Conservation (phyloP, 2,329 filamentous ascomycete genomes). For the Aspergillus ochraceoroseus region DNA sequence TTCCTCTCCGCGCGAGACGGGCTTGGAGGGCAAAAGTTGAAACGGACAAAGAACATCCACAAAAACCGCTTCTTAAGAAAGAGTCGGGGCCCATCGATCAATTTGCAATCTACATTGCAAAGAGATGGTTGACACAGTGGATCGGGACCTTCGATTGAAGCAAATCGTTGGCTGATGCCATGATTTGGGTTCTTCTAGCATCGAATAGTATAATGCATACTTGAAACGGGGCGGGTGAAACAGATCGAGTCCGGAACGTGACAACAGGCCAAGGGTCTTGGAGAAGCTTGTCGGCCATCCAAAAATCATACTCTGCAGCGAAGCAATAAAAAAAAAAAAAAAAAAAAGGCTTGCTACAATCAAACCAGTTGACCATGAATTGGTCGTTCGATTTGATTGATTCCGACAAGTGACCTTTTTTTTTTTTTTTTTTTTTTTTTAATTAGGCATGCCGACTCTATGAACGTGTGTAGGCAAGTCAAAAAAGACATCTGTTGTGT, state of each 20-base stretch:
- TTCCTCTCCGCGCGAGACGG: conserved; percentile 62
- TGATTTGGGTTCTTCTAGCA: conserved; percentile 48
- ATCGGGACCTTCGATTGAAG: conserved; percentile 50
- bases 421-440: conserved; percentile 22
- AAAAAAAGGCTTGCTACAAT: conserved; percentile 55
- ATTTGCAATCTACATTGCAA: conserved; percentile 49
- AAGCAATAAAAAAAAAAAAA: conserved; percentile 45
- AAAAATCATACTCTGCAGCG: conserved; percentile 40
- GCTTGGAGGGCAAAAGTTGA: conserved; percentile 60
- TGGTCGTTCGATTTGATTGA: conserved; percentile 30
- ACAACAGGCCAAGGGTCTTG: conserved; percentile 35
- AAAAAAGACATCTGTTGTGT: conserved; percentile 30
- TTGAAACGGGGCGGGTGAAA: conserved; percentile 4
- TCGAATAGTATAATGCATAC: conserved; percentile 1
- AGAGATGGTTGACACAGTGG: conserved; percentile 64
- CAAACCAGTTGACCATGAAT: conserved; percentile 24
- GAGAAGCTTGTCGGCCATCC: conserved; percentile 27
- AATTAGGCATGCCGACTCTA: conserved; percentile 20
- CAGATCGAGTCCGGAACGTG: conserved; percentile 33
- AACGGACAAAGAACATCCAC: conserved; percentile 91
- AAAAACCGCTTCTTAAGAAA: conserved; percentile 69
- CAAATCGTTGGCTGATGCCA: conserved; percentile 51
- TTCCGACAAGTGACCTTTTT: conserved; percentile 56
- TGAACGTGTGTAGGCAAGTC: conserved; percentile 47
- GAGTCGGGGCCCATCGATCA: conserved; percentile 55